These are phyloP conservation scores for Arthrobotrys megalospora DNA, from an alignment of 2,329 filamentous ascomycete genomes.

Conservation along the genomic window DNA sequence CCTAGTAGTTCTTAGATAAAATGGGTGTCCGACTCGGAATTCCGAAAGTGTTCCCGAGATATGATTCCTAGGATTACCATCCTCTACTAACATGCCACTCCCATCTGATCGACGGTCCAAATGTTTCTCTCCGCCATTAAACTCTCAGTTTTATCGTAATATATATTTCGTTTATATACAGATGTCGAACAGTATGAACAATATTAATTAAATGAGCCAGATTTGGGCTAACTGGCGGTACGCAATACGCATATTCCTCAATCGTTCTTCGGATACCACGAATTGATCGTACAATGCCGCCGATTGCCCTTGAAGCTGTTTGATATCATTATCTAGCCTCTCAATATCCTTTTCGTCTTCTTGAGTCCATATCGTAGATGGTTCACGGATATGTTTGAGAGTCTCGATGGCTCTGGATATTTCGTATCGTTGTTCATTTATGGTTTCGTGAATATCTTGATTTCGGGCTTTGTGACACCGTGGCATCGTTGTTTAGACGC, in stretches of 20 bases:
- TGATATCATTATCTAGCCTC: constrained; percentile 15
- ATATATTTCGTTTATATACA: neutral
- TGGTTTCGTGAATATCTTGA: constrained; percentile 37
- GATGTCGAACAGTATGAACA: neutral
- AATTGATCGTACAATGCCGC: constrained; percentile 34
- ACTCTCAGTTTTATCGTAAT: neutral
- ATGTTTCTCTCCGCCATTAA: no score
- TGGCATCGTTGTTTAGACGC: constrained; percentile 16
- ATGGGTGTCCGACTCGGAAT: no score
- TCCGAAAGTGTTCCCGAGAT: no score
- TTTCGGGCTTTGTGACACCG: constrained; percentile 47
- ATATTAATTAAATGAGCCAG: constrained; percentile 33
- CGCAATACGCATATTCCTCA: constrained; percentile 22
- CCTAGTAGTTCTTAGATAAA: no score
- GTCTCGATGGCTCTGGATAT: constrained; percentile 20
- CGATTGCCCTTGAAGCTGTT: constrained; percentile 1
- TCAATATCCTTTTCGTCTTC: constrained; percentile 24
- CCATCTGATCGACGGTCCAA: no score
- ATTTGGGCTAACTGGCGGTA: constrained; percentile 38
- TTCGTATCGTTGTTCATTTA: constrained; percentile 4
- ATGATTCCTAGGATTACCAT: neutral
- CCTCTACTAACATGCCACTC: neutral
- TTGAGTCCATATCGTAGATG: constrained; percentile 10
- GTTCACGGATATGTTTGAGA: constrained; percentile 1
- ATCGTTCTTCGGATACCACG: constrained; percentile 33